Evolutionary conservation across 75 land plant species (phyloP).

Genomic region (Selaginella moellendorffii): DNA sequence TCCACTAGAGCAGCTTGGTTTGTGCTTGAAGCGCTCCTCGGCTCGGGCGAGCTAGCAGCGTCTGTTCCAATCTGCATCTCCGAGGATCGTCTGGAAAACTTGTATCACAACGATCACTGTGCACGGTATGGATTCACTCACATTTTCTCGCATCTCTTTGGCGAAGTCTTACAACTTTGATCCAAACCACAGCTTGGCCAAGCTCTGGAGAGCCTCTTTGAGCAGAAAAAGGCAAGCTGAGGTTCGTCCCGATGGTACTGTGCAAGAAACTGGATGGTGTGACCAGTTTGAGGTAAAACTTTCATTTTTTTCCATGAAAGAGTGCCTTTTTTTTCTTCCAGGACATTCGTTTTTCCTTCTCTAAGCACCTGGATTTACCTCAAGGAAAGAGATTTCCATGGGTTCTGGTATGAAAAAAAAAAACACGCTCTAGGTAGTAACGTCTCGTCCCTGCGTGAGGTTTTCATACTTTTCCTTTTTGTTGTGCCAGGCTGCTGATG

Average conservation of each 20-base stretch:
- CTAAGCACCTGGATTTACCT: background rate
- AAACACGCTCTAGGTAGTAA: no score
- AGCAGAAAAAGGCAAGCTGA: background rate
- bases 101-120: constrained; percentile 18
- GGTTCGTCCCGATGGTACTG: background rate
- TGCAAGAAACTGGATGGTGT: constrained; percentile 1
- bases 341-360: constrained; percentile 8
- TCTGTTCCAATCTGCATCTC: constrained; percentile 10
- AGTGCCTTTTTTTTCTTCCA: background rate
- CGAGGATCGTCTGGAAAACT: constrained; percentile 13
- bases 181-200: background rate
- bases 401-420: constrained; percentile 16
- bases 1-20: constrained; percentile 16
- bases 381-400: constrained; percentile 14
- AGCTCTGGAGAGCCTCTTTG: background rate
- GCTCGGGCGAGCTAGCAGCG: constrained; percentile 1
- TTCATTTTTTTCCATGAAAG: background rate
- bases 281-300: background rate
- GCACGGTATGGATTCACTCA: constrained; percentile 1
- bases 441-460: background rate
- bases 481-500: constrained; percentile 9
- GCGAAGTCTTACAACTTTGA: background rate
- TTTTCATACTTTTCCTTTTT: background rate
- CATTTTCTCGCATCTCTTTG: background rate
- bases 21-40: constrained; percentile 15